These are phyloP conservation scores for Podospora pseudopauciseta DNA, from an alignment of 495 filamentous ascomycete genomes.

Conservation along the genomic window DNA sequence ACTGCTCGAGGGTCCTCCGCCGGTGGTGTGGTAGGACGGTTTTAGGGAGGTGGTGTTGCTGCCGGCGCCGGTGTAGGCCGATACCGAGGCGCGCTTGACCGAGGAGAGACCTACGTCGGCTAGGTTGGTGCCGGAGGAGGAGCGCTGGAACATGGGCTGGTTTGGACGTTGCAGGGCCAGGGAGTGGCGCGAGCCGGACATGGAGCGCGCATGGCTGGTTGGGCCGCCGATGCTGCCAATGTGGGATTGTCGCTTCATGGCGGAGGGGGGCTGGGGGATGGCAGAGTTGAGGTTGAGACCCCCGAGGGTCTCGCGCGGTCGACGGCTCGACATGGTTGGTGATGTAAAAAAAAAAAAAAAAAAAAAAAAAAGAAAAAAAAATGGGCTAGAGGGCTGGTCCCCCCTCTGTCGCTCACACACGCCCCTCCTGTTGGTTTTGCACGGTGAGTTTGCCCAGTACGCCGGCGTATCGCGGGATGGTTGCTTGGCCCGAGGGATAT, in stretches of 20 bases:
- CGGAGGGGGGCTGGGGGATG: conserved; percentile 90
- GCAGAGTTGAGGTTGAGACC: conserved; percentile 70
- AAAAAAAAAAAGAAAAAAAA: conserved; percentile 1
- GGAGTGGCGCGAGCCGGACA: conserved; percentile 81
- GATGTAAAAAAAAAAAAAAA: not conserved
- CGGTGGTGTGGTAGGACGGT: conserved; percentile 38
- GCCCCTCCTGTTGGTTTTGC: not conserved
- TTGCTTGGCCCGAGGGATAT: not conserved
- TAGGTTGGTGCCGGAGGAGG: conserved; percentile 73
- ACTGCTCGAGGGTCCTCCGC: conserved; percentile 33
- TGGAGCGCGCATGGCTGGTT: conserved; percentile 67
- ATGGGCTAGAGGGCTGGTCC: not conserved
- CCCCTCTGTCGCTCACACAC: not conserved
- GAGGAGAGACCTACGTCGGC: conserved; percentile 76
- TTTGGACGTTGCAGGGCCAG: conserved; percentile 72
- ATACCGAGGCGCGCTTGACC: conserved; percentile 79
- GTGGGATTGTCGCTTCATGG: conserved; percentile 90
- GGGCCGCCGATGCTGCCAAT: conserved; percentile 50
- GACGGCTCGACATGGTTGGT: conserved; percentile 61
- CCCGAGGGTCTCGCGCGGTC: conserved; percentile 75
- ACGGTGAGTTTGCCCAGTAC: not conserved
- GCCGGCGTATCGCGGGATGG: not conserved
- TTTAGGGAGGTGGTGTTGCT: conserved; percentile 66
- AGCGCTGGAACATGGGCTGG: conserved; percentile 78
- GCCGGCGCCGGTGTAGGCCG: conserved; percentile 56